A percentile compares a stretch with the other conserved stretches of the same genome.
Evolutionary conservation across 2,329 filamentous ascomycete species (phyloP).

Genomic region (Clonostachys chloroleuca): DNA sequence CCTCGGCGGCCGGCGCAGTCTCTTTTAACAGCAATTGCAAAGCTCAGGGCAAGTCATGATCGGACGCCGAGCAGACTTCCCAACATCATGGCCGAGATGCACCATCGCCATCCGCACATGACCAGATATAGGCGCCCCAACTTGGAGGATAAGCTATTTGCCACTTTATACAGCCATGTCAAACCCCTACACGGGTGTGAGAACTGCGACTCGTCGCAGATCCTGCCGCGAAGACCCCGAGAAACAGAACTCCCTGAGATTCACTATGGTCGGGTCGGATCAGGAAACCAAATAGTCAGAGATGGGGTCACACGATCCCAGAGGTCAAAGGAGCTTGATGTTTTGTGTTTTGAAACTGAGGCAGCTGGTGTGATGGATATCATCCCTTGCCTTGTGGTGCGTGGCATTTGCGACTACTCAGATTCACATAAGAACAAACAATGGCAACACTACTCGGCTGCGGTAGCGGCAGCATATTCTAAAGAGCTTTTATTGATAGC

Average conservation of each 20-base stretch:
- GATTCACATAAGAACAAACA: slow-evolving; percentile 19
- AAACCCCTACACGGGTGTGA: background rate
- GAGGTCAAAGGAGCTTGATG: background rate
- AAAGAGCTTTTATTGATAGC: slow-evolving; percentile 4
- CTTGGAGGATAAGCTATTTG: background rate
- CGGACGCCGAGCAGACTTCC: background rate
- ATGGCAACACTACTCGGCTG: slow-evolving; percentile 16
- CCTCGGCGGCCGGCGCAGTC: background rate
- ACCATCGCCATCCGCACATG: background rate
- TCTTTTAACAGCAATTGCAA: slow-evolving; percentile 4
- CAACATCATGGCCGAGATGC: background rate
- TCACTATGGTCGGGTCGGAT: slow-evolving; percentile 13
- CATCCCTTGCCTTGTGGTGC: slow-evolving; percentile 21
- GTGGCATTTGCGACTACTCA: slow-evolving; percentile 24
- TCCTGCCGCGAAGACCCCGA: background rate
- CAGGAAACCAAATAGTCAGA: slow-evolving; percentile 24
- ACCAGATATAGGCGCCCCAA: background rate
- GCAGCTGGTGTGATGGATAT: slow-evolving; percentile 12
- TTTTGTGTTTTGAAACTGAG: slow-evolving; percentile 2
- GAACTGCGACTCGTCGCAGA: slow-evolving; percentile 1
- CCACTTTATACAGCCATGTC: background rate
- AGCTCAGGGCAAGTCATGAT: background rate
- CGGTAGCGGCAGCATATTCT: slow-evolving; percentile 15
- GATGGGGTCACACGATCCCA: slow-evolving; percentile 11
- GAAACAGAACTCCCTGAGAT: background rate